phyloP scores from a whole-genome alignment of 2,329 filamentous ascomycete species.

The Aspergillus sergii region DNA sequence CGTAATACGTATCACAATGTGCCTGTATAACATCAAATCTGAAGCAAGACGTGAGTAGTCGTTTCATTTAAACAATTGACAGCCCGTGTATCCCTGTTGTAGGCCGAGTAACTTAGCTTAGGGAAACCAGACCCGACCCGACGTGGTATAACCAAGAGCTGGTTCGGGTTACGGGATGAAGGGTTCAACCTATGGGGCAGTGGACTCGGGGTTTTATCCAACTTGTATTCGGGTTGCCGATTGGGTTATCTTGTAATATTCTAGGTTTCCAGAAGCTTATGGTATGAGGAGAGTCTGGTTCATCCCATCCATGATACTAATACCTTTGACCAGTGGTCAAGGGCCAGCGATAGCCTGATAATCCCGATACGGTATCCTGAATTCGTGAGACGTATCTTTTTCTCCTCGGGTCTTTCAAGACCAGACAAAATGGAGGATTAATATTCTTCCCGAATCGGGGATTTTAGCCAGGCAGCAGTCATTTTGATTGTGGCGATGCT shows the following conservation, averaged over 20 bases:
- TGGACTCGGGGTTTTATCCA: background rate
- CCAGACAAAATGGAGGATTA: background rate
- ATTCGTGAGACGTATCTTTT: background rate
- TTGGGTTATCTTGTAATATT: background rate
- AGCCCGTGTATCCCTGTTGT: background rate
- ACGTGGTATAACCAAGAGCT: background rate
- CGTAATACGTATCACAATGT: background rate
- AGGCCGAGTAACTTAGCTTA: background rate
- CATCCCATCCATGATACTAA: background rate
- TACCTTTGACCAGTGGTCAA: background rate
- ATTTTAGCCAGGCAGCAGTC: background rate
- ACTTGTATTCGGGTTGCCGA: background rate
- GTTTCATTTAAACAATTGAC: background rate
- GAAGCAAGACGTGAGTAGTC: background rate
- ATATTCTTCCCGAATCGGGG: background rate
- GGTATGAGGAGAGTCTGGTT: background rate
- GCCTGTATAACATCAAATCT: background rate
- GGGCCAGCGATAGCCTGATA: background rate
- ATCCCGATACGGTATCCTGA: background rate
- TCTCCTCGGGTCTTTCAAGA: background rate
- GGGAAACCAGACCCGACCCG: background rate
- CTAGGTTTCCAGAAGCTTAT: background rate
- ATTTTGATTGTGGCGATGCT: conserved; percentile 15
- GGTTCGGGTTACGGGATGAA: background rate
- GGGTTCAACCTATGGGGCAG: background rate